Conservation (phyloP, 495 filamentous ascomycete genomes). For the Bathelium albidoporum region DNA sequence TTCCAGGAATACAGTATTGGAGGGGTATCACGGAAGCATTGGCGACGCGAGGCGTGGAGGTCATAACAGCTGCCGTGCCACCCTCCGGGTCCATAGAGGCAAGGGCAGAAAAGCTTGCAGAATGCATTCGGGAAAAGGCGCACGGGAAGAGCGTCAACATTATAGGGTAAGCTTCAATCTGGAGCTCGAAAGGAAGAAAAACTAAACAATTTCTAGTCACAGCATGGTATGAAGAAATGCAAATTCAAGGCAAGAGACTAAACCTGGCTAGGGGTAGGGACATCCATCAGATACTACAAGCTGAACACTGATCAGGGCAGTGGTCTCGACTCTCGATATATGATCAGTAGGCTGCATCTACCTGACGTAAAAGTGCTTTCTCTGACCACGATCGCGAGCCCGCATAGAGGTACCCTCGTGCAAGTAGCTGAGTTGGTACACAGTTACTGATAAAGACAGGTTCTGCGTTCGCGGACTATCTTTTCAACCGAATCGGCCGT, state of each 20-base stretch:
- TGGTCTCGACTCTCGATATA: constrained; percentile 83
- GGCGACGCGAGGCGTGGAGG: constrained; percentile 57
- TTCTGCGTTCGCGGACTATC: constrained; percentile 71
- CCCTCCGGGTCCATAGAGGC: constrained; percentile 69
- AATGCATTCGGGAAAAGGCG: constrained; percentile 55
- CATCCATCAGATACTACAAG: constrained; percentile 1
- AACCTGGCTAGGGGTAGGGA: constrained; percentile 37
- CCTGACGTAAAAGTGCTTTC: constrained; percentile 62
- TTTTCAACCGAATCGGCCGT: constrained; percentile 60
- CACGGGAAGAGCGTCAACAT: constrained; percentile 74
- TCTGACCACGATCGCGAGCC: constrained; percentile 79
- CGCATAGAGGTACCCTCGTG: constrained; percentile 60
- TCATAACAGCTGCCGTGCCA: constrained; percentile 74
- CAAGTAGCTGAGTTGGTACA: too few species aligned
- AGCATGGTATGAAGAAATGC: constrained; percentile 50
- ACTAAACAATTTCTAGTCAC: constrained; percentile 38
- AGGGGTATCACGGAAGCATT: constrained; percentile 77
- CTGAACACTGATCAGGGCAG: constrained; percentile 35
- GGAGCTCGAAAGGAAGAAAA: neutral
- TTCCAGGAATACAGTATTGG: constrained; percentile 85
- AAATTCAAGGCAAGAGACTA: constrained; percentile 2
- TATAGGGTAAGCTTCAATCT: constrained; percentile 54
- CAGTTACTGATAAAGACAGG: constrained; percentile 28
- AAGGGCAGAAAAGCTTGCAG: constrained; percentile 55
- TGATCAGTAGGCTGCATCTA: constrained; percentile 72